These are phyloP conservation scores for Lathyrus oleraceus DNA, from an alignment of 306 rosid genomes.

Conservation along the genomic window DNA sequence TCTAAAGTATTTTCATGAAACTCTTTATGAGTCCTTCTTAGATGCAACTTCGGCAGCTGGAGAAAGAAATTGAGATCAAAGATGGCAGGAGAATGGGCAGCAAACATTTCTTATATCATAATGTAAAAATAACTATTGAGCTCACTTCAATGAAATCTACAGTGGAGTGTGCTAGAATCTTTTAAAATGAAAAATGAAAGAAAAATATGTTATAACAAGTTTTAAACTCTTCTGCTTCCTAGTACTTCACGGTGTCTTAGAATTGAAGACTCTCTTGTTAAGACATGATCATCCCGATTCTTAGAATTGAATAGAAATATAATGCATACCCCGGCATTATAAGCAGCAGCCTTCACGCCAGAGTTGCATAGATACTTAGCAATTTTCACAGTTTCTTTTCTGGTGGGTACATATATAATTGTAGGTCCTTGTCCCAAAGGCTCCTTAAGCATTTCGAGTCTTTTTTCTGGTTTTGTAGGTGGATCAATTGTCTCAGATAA, in stretches of 20 bases:
- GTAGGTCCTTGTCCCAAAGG: slow-evolving; percentile 69
- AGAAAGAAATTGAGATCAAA: slow-evolving; percentile 43
- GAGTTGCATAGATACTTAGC: slow-evolving; percentile 62
- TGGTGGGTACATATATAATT: slow-evolving; percentile 83
- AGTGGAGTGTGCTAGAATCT: not conserved
- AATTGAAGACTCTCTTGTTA: slow-evolving; percentile 25
- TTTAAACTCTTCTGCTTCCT: slow-evolving; percentile 5
- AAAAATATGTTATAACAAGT: not conserved
- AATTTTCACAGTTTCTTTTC: slow-evolving; percentile 72
- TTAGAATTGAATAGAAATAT: slow-evolving; percentile 20
- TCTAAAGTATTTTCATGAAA: slow-evolving; percentile 81
- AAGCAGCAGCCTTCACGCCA: slow-evolving; percentile 94
- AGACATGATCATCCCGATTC: slow-evolving; percentile 6
- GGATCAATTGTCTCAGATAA: slow-evolving; percentile 41
- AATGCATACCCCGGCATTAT: slow-evolving; percentile 77
- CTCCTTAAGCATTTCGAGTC: slow-evolving; percentile 44
- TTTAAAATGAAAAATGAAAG: slow-evolving; percentile 5
- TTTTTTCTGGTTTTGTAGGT: slow-evolving; percentile 52
- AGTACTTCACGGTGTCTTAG: slow-evolving; percentile 17
- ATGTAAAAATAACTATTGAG: slow-evolving; percentile 5
- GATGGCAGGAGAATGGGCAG: slow-evolving; percentile 11
- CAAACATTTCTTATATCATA: slow-evolving; percentile 15
- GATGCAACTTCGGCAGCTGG: slow-evolving; percentile 80
- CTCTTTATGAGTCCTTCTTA: slow-evolving; percentile 82
- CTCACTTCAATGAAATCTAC: slow-evolving; percentile 31